Percentiles rank a stretch among this genome's conserved stretches.
Evolutionary conservation across 2,329 filamentous ascomycete species (phyloP).

Genomic region (Cordyceps farinosa): DNA sequence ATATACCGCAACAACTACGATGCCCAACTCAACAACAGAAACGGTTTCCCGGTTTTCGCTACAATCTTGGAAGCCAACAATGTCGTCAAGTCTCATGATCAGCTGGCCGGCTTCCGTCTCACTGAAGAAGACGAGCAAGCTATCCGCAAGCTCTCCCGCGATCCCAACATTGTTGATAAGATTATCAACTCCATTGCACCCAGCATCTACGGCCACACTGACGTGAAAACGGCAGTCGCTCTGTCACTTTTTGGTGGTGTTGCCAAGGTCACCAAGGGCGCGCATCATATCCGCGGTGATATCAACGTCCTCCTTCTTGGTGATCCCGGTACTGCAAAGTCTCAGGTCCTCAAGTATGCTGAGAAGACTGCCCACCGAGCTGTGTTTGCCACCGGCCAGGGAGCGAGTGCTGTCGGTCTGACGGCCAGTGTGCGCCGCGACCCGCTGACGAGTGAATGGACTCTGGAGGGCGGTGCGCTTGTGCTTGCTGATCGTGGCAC

Average conservation of each 20-base stretch:
- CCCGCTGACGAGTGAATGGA: constrained; percentile 95
- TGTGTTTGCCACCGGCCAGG: constrained; percentile 96
- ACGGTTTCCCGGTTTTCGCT: constrained; percentile 96
- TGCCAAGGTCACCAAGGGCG: constrained; percentile 82
- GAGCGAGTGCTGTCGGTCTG: constrained; percentile 93
- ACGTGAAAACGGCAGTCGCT: constrained; percentile 96
- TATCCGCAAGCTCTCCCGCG: constrained; percentile 82
- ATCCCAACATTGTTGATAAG: constrained; percentile 89
- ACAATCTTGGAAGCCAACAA: constrained; percentile 98
- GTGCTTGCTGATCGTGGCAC: constrained; percentile 93
- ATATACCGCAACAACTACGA: constrained; percentile 99
- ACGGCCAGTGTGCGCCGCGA: constrained; percentile 95
- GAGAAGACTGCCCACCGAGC: constrained; percentile 96
- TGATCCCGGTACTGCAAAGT: constrained; percentile 97
- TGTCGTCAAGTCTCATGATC: constrained; percentile 93
- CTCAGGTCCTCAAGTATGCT: constrained; percentile 93
- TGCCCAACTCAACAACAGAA: constrained; percentile 95
- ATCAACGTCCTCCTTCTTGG: constrained; percentile 96
- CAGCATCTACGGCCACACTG: constrained; percentile 93
- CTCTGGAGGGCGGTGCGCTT: constrained; percentile 88
- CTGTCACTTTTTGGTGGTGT: constrained; percentile 94
- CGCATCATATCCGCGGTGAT: constrained; percentile 88
- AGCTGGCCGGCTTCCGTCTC: constrained; percentile 91
- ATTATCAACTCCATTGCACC: constrained; percentile 91
- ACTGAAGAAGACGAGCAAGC: constrained; percentile 92